A percentile compares a stretch with the other conserved stretches of the same genome.
Evolutionary conservation across 2,329 filamentous ascomycete genomes (phyloP).

Genomic region (Plenodomus biglobosus): DNA sequence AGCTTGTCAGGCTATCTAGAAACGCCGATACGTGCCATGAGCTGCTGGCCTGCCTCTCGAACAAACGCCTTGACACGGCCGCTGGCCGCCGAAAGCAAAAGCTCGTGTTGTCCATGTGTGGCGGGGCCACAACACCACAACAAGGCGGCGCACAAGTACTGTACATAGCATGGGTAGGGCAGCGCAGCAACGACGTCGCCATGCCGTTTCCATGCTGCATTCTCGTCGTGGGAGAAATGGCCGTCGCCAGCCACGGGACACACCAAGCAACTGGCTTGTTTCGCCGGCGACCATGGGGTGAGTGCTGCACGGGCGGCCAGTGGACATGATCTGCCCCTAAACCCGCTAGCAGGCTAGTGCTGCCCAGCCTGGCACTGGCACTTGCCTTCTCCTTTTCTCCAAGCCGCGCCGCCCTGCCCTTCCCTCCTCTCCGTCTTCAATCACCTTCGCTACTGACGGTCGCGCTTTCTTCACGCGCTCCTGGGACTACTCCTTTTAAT

Average conservation of each 20-base stretch:
- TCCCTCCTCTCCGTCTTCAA: slow-evolving; percentile 20
- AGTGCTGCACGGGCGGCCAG: slow-evolving; percentile 16
- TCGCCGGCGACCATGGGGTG: neutral
- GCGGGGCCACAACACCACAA: neutral
- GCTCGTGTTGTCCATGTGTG: neutral
- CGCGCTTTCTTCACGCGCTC: slow-evolving; percentile 24
- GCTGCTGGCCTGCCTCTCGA: slow-evolving; percentile 2
- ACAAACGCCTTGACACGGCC: neutral
- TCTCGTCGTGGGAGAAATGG: neutral
- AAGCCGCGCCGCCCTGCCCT: slow-evolving; percentile 10
- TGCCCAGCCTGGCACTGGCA: slow-evolving; percentile 15
- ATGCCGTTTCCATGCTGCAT: too few species aligned
- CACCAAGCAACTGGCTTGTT: too few species aligned
- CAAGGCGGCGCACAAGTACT: neutral
- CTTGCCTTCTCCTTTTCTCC: slow-evolving; percentile 24
- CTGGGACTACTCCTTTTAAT: slow-evolving; percentile 33
- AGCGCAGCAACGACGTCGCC: too few species aligned
- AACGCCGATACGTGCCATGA: neutral
- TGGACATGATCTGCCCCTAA: slow-evolving; percentile 16
- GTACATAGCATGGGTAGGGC: too few species aligned
- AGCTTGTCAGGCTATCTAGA: neutral
- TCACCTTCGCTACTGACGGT: slow-evolving; percentile 26
- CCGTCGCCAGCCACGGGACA: neutral
- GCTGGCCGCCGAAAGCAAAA: neutral
- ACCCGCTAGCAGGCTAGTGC: slow-evolving; percentile 14